These are phyloP conservation scores for Elaeis guineensis DNA, from an alignment of 176 grass and related monocot genomes.

Conservation along the genomic window DNA sequence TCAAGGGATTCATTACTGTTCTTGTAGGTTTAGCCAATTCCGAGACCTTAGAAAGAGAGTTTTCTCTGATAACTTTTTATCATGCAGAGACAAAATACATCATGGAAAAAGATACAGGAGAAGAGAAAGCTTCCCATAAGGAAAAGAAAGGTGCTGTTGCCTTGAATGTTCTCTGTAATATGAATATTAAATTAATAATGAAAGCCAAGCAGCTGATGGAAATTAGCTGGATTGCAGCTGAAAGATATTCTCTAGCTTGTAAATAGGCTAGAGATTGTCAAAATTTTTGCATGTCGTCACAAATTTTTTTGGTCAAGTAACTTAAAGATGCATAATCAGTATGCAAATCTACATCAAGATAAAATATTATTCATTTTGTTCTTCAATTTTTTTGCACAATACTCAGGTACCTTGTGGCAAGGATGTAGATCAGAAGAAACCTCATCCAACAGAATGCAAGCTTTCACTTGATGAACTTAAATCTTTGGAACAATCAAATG, in stretches of 20 bases:
- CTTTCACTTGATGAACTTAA: conserved; percentile 56
- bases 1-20: too few relatives aligned
- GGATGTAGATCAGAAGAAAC: conserved; percentile 32
- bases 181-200: neutral
- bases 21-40: too few relatives aligned
- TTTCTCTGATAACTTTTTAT: too few relatives aligned
- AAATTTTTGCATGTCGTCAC: too few relatives aligned
- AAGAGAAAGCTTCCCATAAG: conserved; percentile 27
- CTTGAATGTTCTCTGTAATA: neutral
- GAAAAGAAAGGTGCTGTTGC: conserved; percentile 52
- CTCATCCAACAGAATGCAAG: conserved; percentile 47
- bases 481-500: conserved; percentile 39
- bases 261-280: too few relatives aligned
- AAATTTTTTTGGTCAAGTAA: too few relatives aligned
- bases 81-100: conserved; percentile 38
- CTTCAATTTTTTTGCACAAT: neutral
- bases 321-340: too few relatives aligned
- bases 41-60: too few relatives aligned
- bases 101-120: conserved; percentile 49
- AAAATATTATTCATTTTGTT: neutral
- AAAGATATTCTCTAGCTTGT: too few relatives aligned
- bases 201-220: neutral
- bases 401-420: conserved; percentile 49
- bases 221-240: neutral
- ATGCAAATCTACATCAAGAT: too few relatives aligned